Evolutionary conservation across 2,329 filamentous ascomycete species (phyloP).

Genomic region (Allantophomopsis lycopodina): DNA sequence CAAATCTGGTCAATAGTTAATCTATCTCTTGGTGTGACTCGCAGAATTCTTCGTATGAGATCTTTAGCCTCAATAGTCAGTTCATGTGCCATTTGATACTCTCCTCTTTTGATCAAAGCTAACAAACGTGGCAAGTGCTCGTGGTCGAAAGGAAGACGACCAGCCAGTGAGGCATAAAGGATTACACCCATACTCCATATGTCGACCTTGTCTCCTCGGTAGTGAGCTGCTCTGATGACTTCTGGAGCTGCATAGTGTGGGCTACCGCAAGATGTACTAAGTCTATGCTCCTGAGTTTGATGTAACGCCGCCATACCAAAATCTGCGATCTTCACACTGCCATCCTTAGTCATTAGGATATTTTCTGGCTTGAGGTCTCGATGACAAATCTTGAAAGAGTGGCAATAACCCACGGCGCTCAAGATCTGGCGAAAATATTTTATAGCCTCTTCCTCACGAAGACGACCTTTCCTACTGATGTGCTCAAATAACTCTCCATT

Average conservation of each 20-base stretch:
- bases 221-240: conserved; percentile 62
- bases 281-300: conserved; percentile 63
- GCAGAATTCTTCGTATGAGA: conserved; percentile 67
- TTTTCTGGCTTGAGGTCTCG: conserved; percentile 96
- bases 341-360: conserved; percentile 65
- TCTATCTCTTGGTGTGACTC: conserved; percentile 63
- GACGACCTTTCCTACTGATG: conserved; percentile 58
- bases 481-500: conserved; percentile 63
- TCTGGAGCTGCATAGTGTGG: conserved; percentile 96
- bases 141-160: conserved; percentile 66
- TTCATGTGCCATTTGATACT: conserved; percentile 45
- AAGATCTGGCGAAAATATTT: conserved; percentile 89
- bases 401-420: conserved; percentile 81
- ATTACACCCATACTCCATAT: conserved; percentile 93
- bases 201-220: conserved; percentile 76
- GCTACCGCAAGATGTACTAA: conserved; percentile 87
- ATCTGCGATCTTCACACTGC: conserved; percentile 85
- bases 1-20: conserved; percentile 75
- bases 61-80: conserved; percentile 60
- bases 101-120: conserved; percentile 40
- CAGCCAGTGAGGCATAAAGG: conserved; percentile 75
- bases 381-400: conserved; percentile 90
- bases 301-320: conserved; percentile 94
- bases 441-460: conserved; percentile 69
- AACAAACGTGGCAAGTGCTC: conserved; percentile 47